phyloP scores from a whole-genome alignment of 148 eudicot genomes.

The Polygonum maritimum region DNA sequence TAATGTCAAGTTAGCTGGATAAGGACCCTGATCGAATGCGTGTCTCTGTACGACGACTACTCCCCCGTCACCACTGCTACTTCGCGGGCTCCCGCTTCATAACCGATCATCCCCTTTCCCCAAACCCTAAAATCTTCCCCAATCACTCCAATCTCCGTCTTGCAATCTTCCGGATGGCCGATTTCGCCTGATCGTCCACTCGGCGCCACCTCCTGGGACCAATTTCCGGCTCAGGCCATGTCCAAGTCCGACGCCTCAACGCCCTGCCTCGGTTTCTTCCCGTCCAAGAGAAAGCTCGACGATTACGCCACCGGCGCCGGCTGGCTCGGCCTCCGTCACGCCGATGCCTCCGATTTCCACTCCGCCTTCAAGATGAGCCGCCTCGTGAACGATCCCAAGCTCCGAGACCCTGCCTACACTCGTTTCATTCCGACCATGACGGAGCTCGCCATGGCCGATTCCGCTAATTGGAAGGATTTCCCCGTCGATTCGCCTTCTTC shows the following conservation, averaged over 20 bases:
- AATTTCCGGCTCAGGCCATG: neutral
- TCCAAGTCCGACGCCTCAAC: neutral
- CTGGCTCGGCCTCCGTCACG: neutral
- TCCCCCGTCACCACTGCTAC: neutral
- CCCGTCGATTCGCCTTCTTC: neutral
- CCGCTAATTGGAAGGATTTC: constrained; percentile 12
- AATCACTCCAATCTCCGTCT: neutral
- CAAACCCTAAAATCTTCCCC: neutral
- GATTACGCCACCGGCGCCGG: constrained; percentile 24
- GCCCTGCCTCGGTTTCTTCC: constrained; percentile 3
- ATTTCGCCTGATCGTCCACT: neutral
- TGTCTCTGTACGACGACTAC: neutral
- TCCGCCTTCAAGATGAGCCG: constrained; percentile 9
- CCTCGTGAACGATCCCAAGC: neutral
- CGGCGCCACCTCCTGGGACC: neutral
- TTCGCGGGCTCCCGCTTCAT: neutral
- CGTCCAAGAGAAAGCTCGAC: constrained; percentile 54
- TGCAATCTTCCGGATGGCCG: neutral
- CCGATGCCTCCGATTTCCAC: constrained; percentile 2
- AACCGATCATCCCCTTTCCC: neutral
- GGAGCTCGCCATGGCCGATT: neutral
- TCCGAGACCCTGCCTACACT: neutral
- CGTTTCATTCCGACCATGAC: neutral
- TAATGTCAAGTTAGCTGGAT: neutral
- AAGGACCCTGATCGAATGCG: neutral